Base-by-base conservation (phyloP, 108 stramenopile genomes). In the Parietichytrium sp. region DNA sequence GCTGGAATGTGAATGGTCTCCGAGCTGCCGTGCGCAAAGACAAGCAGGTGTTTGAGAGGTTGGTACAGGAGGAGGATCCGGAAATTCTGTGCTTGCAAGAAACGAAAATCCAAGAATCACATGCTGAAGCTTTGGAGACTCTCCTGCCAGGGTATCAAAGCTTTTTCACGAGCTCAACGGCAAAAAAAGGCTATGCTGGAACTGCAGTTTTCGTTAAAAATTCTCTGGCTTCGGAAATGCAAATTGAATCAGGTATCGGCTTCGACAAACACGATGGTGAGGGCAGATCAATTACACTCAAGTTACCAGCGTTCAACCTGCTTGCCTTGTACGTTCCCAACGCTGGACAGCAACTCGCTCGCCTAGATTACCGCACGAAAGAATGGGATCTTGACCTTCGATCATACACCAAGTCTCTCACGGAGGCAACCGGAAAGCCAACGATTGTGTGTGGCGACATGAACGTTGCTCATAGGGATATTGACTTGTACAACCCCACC, bases 131-230 rank as follows among this genome's bases (percentile, higher is more conserved):
- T 4, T 80, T 31, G 13, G 81, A 89, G 23, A 79, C 92, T 26
- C 86, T 93, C 10, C 87, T 92, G 47, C 84, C 88, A 3, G 95
- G 93, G 7, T 98, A 96, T 85, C 89, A 92, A 23, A 87, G 90
- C 36, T 86, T 95, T 84, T 98, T 88, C 83, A 91, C 87, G 78
- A 96, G 93, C 82, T 92, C 92, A 13, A 93, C 89, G 4, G 92
- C 83, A 49, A 97, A 96, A 88, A 97, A 97, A 81, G 98, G 98
- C 18, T 98, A 98, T 88, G 91, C 96, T 25, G 98, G 98, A 27
- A 94, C 95, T 2, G 95, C 94, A 30, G 93, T 95, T 31, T 97
- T 96, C 84, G 85, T 86, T 49, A 23, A 79, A 12, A 80, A 84
- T 26, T 42, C 38, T 26, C 15, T 45, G 52, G 47, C 84, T 16